A percentile compares a stretch with the other conserved stretches of the same genome.
phyloP scores from a whole-genome alignment of 257 asterid species.

The Capsicum rhomboideum region DNA sequence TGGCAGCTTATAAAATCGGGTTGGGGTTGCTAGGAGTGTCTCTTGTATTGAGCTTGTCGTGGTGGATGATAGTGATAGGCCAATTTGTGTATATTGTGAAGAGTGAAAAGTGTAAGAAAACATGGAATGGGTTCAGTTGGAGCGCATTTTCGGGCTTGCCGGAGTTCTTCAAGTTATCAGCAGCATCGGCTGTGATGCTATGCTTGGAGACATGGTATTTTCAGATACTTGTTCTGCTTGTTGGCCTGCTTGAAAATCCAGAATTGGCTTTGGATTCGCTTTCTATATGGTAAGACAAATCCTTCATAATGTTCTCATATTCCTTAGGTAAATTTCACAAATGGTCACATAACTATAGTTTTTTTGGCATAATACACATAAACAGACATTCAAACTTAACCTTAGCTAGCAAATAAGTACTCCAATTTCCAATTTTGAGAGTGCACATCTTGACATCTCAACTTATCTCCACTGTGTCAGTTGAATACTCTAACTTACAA shows the following conservation, averaged over 20 bases:
- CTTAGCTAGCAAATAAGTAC: no score
- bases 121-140: conserved; percentile 18
- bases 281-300: conserved; percentile 20
- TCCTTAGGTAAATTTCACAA: neutral
- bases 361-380: no score
- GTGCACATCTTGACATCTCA: no score
- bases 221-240: conserved; percentile 24
- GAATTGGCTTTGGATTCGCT: conserved; percentile 26
- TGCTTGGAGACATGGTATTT: conserved; percentile 28
- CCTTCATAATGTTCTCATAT: neutral
- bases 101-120: conserved; percentile 12
- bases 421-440: no score
- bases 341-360: no score
- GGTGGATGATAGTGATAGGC: conserved; percentile 21
- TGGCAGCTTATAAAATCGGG: conserved; percentile 8
- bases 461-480: no score
- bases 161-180: conserved; percentile 23
- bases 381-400: no score
- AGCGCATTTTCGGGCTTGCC: conserved; percentile 16
- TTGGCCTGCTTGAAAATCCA: conserved; percentile 26
- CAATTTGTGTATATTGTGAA: conserved; percentile 19
- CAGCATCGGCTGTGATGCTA: conserved; percentile 28
- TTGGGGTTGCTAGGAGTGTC: conserved; percentile 24
- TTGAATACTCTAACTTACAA: no score
- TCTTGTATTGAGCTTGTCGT: conserved; percentile 12